These are phyloP conservation scores for Phytophthora tubulina DNA, from an alignment of 352 stramenopile species.

Conservation along the genomic window DNA sequence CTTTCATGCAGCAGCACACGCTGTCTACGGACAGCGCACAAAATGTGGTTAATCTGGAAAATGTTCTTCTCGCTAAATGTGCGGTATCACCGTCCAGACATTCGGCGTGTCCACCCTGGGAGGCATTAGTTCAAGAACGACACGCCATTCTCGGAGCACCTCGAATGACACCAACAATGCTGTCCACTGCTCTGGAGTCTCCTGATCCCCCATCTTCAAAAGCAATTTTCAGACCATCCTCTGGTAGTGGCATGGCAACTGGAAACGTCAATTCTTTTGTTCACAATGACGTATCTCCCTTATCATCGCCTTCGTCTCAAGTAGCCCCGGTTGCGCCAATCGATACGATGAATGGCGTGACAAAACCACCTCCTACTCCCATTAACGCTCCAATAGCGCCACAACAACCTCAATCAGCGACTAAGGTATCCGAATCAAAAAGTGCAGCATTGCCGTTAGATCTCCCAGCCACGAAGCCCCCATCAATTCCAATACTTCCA, in stretches of 20 bases:
- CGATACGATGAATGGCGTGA: slow-evolving; percentile 19
- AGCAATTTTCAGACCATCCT: slow-evolving; percentile 2
- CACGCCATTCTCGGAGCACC: slow-evolving; percentile 54
- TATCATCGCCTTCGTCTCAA: slow-evolving; percentile 21
- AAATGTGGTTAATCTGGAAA: slow-evolving; percentile 71
- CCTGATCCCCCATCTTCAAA: slow-evolving; percentile 9
- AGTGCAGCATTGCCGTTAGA: slow-evolving; percentile 2
- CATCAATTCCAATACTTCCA: slow-evolving; percentile 24
- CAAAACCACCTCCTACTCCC: slow-evolving; percentile 18
- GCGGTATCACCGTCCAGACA: slow-evolving; percentile 79
- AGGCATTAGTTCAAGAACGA: slow-evolving; percentile 77
- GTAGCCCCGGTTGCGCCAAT: slow-evolving; percentile 30
- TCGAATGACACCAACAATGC: slow-evolving; percentile 14
- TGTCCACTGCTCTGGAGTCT: slow-evolving; percentile 2
- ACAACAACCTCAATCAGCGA: slow-evolving; percentile 1
- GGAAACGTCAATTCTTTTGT: slow-evolving; percentile 5
- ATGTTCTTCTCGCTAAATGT: slow-evolving; percentile 78
- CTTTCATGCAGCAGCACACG: slow-evolving; percentile 71
- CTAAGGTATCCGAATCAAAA: slow-evolving; percentile 22
- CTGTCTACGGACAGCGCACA: slow-evolving; percentile 59
- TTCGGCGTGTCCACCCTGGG: slow-evolving; percentile 72
- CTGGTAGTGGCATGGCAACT: not conserved
- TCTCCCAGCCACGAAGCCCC: slow-evolving; percentile 10
- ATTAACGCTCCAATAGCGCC: slow-evolving; percentile 1
- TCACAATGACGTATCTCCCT: slow-evolving; percentile 19